Percentiles rank a stretch among this genome's conserved stretches.
These are phyloP conservation scores for Fragosphaeria purpurea DNA, from an alignment of 2,329 filamentous ascomycete genomes.

Conservation along the genomic window DNA sequence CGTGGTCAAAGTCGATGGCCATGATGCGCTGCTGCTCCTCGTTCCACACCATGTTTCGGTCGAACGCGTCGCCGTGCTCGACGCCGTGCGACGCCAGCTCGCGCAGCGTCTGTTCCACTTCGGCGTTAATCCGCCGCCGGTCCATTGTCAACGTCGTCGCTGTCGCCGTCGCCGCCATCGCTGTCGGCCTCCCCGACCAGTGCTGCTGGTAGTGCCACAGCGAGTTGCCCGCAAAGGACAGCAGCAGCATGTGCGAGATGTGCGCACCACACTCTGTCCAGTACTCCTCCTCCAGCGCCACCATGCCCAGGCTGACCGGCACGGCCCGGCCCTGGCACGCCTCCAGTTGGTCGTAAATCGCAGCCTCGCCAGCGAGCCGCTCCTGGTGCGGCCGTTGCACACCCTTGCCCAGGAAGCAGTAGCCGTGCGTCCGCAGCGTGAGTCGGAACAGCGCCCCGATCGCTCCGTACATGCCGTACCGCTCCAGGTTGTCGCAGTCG, in stretches of 20 bases:
- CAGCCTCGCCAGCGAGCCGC: background rate
- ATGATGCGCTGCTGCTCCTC: background rate
- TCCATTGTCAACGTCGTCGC: no score
- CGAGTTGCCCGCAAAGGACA: background rate
- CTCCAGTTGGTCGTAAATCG: background rate
- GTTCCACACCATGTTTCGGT: background rate
- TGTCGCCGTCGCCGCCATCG: no score
- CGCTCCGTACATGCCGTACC: background rate
- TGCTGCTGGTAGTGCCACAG: no score
- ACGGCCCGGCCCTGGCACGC: background rate
- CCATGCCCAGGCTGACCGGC: constrained; percentile 2
- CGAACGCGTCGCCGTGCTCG: background rate
- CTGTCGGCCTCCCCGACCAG: no score
- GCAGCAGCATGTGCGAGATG: background rate
- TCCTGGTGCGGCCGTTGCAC: background rate
- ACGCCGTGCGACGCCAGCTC: background rate
- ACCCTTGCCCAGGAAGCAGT: background rate
- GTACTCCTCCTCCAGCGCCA: background rate
- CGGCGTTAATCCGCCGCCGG: no score
- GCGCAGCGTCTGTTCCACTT: no score
- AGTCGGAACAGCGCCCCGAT: constrained; percentile 1
- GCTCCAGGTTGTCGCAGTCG: background rate
- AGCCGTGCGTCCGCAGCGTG: background rate
- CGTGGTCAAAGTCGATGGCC: constrained; percentile 1
- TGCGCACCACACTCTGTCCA: background rate